A percentile compares a stretch with the other conserved stretches of the same genome.
phyloP scores from a whole-genome alignment of 83 land plant genomes.

The Larix sibirica region DNA sequence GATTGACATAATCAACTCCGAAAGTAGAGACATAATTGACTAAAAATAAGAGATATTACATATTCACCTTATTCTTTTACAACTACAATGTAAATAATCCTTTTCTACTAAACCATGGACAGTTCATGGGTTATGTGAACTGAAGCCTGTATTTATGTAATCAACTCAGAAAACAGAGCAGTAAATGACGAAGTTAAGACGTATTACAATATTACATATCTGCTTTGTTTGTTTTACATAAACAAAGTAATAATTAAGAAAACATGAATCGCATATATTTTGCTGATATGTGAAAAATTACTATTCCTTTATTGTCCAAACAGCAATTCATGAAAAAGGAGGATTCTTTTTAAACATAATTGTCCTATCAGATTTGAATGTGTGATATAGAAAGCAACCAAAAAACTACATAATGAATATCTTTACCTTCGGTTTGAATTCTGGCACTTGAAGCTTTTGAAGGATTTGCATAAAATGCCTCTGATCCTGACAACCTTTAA shows the following conservation, averaged over 20 bases:
- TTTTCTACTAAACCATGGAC: too few relatives aligned
- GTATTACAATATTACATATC: not conserved
- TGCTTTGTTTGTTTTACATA: not conserved
- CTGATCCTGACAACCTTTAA: constrained; percentile 55
- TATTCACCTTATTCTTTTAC: too few relatives aligned
- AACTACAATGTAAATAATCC: too few relatives aligned
- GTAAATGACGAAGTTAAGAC: too few relatives aligned
- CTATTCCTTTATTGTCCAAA: not conserved
- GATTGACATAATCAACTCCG: too few relatives aligned
- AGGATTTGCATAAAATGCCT: constrained; percentile 39
- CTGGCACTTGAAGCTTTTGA: constrained; percentile 36
- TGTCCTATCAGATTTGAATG: not conserved
- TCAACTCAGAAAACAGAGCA: too few relatives aligned
- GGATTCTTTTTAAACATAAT: not conserved
- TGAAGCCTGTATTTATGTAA: not conserved
- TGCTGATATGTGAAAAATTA: not conserved
- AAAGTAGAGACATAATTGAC: too few relatives aligned
- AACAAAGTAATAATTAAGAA: not conserved
- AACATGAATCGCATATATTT: not conserved
- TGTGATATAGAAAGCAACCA: not conserved
- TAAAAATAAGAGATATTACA: too few relatives aligned
- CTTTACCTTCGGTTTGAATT: constrained; percentile 51
- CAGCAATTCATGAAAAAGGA: not conserved
- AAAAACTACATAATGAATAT: not conserved
- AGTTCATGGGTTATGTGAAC: not conserved